Conservation (phyloP, 139 green algal genomes). For the Auxenochlorella protothecoides region DNA sequence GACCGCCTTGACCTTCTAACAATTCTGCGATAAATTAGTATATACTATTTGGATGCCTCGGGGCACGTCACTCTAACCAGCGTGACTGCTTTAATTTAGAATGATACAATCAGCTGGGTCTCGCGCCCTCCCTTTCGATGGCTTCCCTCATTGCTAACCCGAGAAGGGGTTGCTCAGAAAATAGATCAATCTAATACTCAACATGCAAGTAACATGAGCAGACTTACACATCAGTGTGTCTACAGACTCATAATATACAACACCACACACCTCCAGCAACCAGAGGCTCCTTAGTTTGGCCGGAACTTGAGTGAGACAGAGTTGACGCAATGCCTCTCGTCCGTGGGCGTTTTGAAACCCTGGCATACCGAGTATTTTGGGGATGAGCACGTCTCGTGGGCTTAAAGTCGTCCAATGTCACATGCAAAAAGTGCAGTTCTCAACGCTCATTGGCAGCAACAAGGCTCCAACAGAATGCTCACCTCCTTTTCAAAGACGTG, state of each 20-base stretch:
- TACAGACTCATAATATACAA: neutral
- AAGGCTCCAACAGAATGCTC: neutral
- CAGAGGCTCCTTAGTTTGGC: constrained; percentile 1
- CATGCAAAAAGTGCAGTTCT: too few species aligned
- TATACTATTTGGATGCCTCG: neutral
- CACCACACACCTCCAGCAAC: neutral
- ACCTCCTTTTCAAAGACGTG: constrained; percentile 89
- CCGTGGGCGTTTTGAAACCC: constrained; percentile 82
- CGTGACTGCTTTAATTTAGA: too few species aligned
- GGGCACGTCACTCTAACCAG: too few species aligned
- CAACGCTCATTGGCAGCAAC: neutral
- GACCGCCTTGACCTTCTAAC: too few species aligned
- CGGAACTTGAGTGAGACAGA: constrained; percentile 70
- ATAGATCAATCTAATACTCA: too few species aligned
- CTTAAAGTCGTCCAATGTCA: too few species aligned
- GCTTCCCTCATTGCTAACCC: too few species aligned
- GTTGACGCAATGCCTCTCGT: constrained; percentile 94
- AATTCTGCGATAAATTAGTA: neutral
- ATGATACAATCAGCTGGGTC: too few species aligned
- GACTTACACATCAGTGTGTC: neutral
- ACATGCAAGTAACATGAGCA: neutral
- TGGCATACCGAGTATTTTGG: constrained; percentile 28
- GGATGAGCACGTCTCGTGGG: too few species aligned
- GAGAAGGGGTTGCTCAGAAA: too few species aligned
- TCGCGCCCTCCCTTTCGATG: too few species aligned